Conservation (phyloP, 495 filamentous ascomycete genomes). For the Xylaria intraflava region DNA sequence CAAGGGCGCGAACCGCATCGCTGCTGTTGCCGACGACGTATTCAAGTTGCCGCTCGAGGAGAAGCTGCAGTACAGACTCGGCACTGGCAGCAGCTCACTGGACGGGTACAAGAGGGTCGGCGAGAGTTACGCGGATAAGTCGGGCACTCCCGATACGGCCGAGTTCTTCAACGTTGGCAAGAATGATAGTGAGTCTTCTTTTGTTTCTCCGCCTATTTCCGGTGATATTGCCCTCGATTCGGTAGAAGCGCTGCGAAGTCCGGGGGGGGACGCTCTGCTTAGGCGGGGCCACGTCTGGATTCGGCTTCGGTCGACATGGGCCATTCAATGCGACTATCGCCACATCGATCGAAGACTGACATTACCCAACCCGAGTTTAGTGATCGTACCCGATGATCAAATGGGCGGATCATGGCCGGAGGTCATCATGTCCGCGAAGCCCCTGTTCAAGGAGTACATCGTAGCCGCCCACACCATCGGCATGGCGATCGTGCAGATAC, state of each 20-base stretch:
- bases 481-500: slow-evolving; percentile 40
- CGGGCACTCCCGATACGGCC: slow-evolving; percentile 50
- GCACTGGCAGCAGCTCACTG: slow-evolving; percentile 23
- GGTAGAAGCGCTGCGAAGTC: too few relatives aligned
- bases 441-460: slow-evolving; percentile 43
- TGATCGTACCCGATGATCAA: slow-evolving; percentile 36
- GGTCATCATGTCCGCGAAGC: slow-evolving; percentile 33
- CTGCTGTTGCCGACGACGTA: slow-evolving; percentile 37
- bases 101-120: slow-evolving; percentile 55
- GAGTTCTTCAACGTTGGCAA: slow-evolving; percentile 57
- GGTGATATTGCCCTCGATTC: too few relatives aligned
- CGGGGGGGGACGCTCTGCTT: too few relatives aligned
- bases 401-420: slow-evolving; percentile 41
- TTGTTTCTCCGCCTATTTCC: slow-evolving; percentile 12
- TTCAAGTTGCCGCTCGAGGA: slow-evolving; percentile 48
- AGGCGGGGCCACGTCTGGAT: too few relatives aligned
- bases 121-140: slow-evolving; percentile 41
- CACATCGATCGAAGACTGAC: not conserved
- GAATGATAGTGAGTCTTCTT: slow-evolving; percentile 8
- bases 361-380: slow-evolving; percentile 44
- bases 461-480: slow-evolving; percentile 43
- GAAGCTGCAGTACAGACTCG: slow-evolving; percentile 48
- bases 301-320: too few relatives aligned
- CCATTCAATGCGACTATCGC: too few relatives aligned
- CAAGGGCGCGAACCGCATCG: slow-evolving; percentile 40